Conservation (phyloP, 2,329 filamentous ascomycete species). For the Stachybotrys echinatus region DNA sequence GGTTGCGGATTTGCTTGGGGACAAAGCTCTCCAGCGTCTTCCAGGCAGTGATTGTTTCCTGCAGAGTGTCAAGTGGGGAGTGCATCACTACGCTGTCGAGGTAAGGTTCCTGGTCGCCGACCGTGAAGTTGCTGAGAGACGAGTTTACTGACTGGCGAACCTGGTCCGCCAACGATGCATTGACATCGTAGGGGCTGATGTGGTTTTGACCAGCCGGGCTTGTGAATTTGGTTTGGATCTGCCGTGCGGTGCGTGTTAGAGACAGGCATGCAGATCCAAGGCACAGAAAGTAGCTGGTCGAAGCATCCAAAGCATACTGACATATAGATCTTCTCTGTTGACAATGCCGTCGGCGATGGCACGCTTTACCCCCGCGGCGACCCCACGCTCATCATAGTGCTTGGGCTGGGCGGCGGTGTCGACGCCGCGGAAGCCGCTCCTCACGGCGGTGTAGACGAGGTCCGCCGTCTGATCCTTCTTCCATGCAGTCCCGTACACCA, state of each 20-base stretch:
- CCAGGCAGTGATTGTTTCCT: conserved; percentile 60
- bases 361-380: conserved; percentile 60
- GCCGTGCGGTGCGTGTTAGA: background rate
- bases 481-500: conserved; percentile 82
- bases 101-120: conserved; percentile 35
- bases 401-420: conserved; percentile 76
- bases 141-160: conserved; percentile 61
- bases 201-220: conserved; percentile 57
- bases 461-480: conserved; percentile 64
- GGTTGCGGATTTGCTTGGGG: conserved; percentile 54
- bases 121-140: conserved; percentile 60
- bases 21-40: conserved; percentile 60
- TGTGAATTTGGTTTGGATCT: conserved; percentile 84
- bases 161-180: conserved; percentile 55
- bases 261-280: background rate
- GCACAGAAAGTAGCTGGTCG: background rate
- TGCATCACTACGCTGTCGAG: conserved; percentile 74
- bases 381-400: conserved; percentile 70
- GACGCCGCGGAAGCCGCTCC: conserved; percentile 64
- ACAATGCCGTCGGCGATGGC: conserved; percentile 57
- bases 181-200: conserved; percentile 55
- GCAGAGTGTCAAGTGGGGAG: conserved; percentile 41
- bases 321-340: conserved; percentile 54
- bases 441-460: conserved; percentile 64
- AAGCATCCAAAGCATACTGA: conserved; percentile 28